phyloP scores from a whole-genome alignment of 805 yeast species.

The Zygotorulaspora chibaensis region DNA sequence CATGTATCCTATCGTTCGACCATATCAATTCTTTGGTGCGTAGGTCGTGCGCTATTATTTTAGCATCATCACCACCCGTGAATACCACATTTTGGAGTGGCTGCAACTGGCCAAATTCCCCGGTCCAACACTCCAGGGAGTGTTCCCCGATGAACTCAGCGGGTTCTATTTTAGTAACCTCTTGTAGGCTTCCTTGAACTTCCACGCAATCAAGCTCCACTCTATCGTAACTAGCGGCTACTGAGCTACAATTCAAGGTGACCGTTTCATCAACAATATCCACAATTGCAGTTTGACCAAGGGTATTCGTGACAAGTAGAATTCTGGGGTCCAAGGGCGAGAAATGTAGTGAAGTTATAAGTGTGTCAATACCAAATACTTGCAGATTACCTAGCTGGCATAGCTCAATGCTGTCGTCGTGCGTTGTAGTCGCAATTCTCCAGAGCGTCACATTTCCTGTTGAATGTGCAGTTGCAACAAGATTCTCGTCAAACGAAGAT shows the following conservation, averaged over 20 bases:
- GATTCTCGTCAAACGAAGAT: slow-evolving; percentile 47
- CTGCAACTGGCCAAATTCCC: slow-evolving; percentile 58
- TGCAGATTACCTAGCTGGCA: slow-evolving; percentile 35
- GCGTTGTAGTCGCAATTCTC: slow-evolving; percentile 35
- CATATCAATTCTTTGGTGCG: slow-evolving; percentile 37
- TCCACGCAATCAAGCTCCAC: slow-evolving; percentile 6
- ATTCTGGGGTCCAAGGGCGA: slow-evolving; percentile 40
- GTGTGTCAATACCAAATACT: slow-evolving; percentile 44
- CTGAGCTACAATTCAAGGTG: neutral
- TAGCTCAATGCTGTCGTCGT: slow-evolving; percentile 15
- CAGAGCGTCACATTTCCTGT: slow-evolving; percentile 72
- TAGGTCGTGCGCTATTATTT: slow-evolving; percentile 68
- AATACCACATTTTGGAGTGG: slow-evolving; percentile 55
- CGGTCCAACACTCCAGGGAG: slow-evolving; percentile 84
- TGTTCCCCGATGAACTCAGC: slow-evolving; percentile 43
- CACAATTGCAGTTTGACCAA: slow-evolving; percentile 50
- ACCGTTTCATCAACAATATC: slow-evolving; percentile 16
- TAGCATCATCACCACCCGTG: slow-evolving; percentile 89
- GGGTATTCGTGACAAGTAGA: slow-evolving; percentile 59
- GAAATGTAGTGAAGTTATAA: slow-evolving; percentile 65
- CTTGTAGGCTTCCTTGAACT: slow-evolving; percentile 18
- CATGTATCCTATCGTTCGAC: slow-evolving; percentile 56
- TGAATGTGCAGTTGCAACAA: slow-evolving; percentile 67
- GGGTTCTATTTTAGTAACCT: slow-evolving; percentile 6
- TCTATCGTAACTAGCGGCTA: slow-evolving; percentile 9